Evolutionary conservation across 1,284 basidiomycete genomes (phyloP).

Genomic region (Ustilago vetiveriae): DNA sequence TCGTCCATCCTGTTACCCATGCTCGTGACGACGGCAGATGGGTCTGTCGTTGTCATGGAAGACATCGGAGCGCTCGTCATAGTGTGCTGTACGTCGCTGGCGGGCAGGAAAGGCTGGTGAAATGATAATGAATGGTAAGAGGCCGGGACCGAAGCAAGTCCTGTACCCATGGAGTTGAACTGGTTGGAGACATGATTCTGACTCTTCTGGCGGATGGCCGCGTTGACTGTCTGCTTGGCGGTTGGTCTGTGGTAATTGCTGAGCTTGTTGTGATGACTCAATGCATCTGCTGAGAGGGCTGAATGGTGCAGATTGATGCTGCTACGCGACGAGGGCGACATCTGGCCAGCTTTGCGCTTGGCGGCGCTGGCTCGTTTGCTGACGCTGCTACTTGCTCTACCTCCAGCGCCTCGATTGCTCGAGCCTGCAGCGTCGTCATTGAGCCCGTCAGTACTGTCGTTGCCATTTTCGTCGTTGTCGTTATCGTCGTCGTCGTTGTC

Average conservation of each 20-base stretch:
- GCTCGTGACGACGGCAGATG: background rate
- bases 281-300: background rate
- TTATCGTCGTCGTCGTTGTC: conserved; percentile 40
- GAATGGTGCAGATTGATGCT: background rate
- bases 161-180: background rate
- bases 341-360: conserved; percentile 28
- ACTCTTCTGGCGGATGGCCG: conserved; percentile 37
- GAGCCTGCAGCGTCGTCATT: background rate
- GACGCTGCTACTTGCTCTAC: background rate
- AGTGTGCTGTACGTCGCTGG: conserved; percentile 3
- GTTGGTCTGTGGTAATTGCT: conserved; percentile 3
- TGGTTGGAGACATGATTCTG: conserved; percentile 2
- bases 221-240: conserved; percentile 38
- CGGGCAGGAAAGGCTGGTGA: conserved; percentile 10
- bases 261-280: too few species aligned
- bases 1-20: background rate
- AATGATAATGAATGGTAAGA: conserved; percentile 6
- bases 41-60: background rate
- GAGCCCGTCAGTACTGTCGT: conserved; percentile 5
- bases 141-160: background rate
- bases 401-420: conserved; percentile 1
- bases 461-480: conserved; percentile 21
- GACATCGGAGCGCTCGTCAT: background rate
- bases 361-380: conserved; percentile 10
- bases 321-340: conserved; percentile 8